A percentile compares a stretch with the other conserved stretches of the same genome.
Conservation (phyloP, 2,329 filamentous ascomycete genomes). For the Myriosclerotinia scirpicola region DNA sequence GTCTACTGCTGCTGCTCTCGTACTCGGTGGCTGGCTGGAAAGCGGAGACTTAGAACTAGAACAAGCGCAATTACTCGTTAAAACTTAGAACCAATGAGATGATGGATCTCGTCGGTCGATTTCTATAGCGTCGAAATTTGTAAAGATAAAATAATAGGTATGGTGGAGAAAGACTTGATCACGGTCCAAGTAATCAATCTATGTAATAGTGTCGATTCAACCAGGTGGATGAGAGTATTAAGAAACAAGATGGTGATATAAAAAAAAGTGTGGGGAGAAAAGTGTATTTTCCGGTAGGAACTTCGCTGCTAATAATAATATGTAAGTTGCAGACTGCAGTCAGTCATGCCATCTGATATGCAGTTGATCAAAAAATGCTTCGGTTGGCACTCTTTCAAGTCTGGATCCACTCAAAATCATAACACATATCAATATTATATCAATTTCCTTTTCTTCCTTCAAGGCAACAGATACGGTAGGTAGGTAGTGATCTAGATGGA, state of each 20-base stretch:
- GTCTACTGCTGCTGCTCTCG: slow-evolving; percentile 9
- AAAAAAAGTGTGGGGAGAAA: slow-evolving; percentile 22
- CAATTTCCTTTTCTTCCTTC: slow-evolving; percentile 19
- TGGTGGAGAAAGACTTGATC: slow-evolving; percentile 13
- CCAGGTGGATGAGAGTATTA: slow-evolving; percentile 1
- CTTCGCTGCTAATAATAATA: slow-evolving; percentile 16
- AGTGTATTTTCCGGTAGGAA: slow-evolving; percentile 19
- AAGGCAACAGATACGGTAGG: slow-evolving; percentile 6
- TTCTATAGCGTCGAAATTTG: slow-evolving; percentile 2
- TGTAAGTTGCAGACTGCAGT: slow-evolving; percentile 13
- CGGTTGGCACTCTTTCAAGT: slow-evolving; percentile 4
- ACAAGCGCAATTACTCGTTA: slow-evolving; percentile 5
- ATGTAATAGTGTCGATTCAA: slow-evolving; percentile 5
- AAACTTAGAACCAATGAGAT: slow-evolving; percentile 14
- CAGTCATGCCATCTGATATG: slow-evolving; percentile 12
- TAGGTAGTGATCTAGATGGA: slow-evolving; percentile 2
- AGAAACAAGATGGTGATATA: slow-evolving; percentile 4
- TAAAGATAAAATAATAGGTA: neutral
- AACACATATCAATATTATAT: slow-evolving; percentile 18
- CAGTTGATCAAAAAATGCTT: slow-evolving; percentile 5
- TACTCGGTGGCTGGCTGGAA: slow-evolving; percentile 20
- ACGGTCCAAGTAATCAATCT: slow-evolving; percentile 21
- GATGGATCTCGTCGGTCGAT: neutral
- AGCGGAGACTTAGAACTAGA: slow-evolving; percentile 18
- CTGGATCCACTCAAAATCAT: slow-evolving; percentile 16